These are phyloP conservation scores for Bipolaris victoriae DNA, from an alignment of 2,329 filamentous ascomycete genomes.

Conservation along the genomic window DNA sequence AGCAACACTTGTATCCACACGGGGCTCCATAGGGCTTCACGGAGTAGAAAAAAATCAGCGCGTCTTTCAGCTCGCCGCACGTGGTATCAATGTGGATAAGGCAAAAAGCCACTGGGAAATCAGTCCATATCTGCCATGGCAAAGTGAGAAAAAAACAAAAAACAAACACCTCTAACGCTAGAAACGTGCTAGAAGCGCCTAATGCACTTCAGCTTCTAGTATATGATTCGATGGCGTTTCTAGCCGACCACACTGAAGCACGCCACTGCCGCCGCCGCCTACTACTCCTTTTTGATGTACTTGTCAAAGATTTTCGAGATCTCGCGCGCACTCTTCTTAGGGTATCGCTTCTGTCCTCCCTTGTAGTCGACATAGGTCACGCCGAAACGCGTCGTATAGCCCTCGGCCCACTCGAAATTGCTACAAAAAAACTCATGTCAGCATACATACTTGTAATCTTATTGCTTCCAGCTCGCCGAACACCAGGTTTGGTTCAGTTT, in stretches of 20 bases:
- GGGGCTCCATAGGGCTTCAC: not conserved
- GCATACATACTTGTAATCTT: constrained; percentile 4
- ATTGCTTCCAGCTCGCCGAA: not conserved
- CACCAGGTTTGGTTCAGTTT: constrained; percentile 11
- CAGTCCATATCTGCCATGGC: constrained; percentile 3
- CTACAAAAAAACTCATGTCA: constrained; percentile 45
- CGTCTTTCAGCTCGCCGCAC: constrained; percentile 9
- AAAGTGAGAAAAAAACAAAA: not conserved
- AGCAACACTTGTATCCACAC: not conserved
- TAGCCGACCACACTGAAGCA: constrained; percentile 15
- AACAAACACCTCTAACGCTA: constrained; percentile 23
- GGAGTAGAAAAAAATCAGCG: not conserved
- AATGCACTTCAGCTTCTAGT: constrained; percentile 2
- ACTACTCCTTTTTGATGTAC: constrained; percentile 67
- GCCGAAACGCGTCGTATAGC: constrained; percentile 84
- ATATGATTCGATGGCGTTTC: constrained; percentile 12
- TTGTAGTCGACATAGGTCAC: constrained; percentile 84
- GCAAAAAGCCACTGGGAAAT: constrained; percentile 6
- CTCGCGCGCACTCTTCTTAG: constrained; percentile 82
- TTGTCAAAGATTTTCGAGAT: constrained; percentile 74
- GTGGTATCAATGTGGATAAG: not conserved
- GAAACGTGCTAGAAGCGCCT: constrained; percentile 29
- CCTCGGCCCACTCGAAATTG: constrained; percentile 93
- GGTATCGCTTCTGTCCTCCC: constrained; percentile 76
- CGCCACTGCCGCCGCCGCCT: constrained; percentile 30